Evolutionary conservation across 2,329 filamentous ascomycete genomes (phyloP), one percentile per base, ranked within the genome.

Genomic region (Cercospora sesami): DNA sequence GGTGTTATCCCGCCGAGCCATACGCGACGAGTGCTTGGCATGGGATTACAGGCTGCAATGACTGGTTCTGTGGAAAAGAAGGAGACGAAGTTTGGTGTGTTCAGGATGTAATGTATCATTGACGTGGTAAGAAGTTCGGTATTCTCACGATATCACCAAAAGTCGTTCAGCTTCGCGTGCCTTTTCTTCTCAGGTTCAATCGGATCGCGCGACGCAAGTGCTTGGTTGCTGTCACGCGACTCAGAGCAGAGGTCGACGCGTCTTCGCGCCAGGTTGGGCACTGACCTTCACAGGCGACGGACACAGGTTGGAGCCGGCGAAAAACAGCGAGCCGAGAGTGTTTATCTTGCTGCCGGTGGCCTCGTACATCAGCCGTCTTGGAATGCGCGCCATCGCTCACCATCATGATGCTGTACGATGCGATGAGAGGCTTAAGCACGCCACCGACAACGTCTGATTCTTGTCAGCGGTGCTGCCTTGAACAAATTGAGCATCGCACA

Each of bases 1-100:
- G 83, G 83, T 4, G 79, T 85, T 18, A 84, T 85, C 60, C 81
- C 82, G 36, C 83, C 83, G 0, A 79, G 79, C 65, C 82, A 85
- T 71, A 85, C 83, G 28, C 78, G 83, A 65, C 72, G 77, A 36
- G 82, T 84, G n/a, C 71, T 85, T 36, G 83, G 82, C 1, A 78
- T 84, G 78, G 82, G 82, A 1, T 68, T 85, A 72, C 77, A 81
- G 69, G 82, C 82, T 69, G 83, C 83, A 18, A 68, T 78, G 69
- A 75, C 76, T 8, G 79, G 78, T 1, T 77, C 72, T 65, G 74
- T 75, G 7, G 76, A 79, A 69, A 63, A 67, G 30, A 78, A 75
- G 62, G 75, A 78, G 69, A 78, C 76, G 16, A 75, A 69, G 63
- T 82, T 74, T 78, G 82, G 69, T 31, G 78, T 80, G 5, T 80